These are phyloP conservation scores for Leishmania turanica DNA, from an alignment of 208 protist genomes.

Conservation along the genomic window DNA sequence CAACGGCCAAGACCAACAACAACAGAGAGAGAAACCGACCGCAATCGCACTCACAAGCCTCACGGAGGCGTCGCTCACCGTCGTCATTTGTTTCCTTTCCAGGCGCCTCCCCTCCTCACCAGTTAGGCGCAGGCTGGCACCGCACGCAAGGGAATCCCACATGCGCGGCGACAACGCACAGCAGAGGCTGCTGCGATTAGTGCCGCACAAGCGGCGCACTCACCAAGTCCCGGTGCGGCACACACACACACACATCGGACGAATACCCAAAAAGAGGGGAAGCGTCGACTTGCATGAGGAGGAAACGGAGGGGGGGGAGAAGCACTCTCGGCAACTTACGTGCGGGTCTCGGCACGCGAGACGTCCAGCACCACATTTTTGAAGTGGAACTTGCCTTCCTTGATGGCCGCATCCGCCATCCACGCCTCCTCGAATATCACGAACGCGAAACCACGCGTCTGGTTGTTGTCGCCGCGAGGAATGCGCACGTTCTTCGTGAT, in stretches of 20 bases:
- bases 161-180: background rate
- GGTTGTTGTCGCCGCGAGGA: slow-evolving; percentile 49
- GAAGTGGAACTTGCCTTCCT: slow-evolving; percentile 48
- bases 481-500: slow-evolving; percentile 65
- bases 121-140: background rate
- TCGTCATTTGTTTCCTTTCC: background rate
- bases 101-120: background rate
- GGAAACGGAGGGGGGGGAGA: background rate
- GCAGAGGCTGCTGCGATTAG: background rate
- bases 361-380: slow-evolving; percentile 86
- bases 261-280: background rate
- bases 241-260: background rate
- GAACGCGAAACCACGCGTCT: slow-evolving; percentile 82
- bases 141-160: background rate
- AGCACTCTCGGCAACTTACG: background rate
- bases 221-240: background rate
- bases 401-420: slow-evolving; percentile 46
- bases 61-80: background rate
- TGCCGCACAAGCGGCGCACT: background rate
- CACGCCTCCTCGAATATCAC: slow-evolving; percentile 64
- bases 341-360: slow-evolving; percentile 39
- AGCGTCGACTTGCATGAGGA: background rate
- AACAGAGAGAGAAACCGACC: background rate
- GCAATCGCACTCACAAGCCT: background rate
- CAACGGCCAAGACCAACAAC: background rate